Base-by-base conservation (phyloP, 1,284 basidiomycete genomes). In the Golubevia sp. region DNA sequence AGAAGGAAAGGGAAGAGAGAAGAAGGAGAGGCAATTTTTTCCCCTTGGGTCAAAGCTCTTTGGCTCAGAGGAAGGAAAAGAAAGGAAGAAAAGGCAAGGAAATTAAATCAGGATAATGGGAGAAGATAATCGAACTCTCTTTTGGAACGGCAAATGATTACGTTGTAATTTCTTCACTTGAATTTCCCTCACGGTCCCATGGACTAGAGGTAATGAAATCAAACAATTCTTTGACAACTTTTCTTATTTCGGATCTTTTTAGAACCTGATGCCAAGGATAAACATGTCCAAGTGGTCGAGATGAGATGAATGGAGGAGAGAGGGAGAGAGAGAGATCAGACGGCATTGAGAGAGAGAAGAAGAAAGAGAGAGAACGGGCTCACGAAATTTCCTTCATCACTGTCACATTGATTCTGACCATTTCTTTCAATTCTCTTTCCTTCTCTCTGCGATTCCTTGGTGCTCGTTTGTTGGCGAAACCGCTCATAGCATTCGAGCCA, bases 161-260 rank as follows among this genome's bases (percentile, higher is more conserved):
- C 61, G 56, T 56, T 26, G 63, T 76, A 66, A 80, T 82, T 81
- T 82, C 79, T 82, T 82, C 79, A 82, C 77, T 82, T 82, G 79
- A 82, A 55, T 63, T 58, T 63, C 61, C 63, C 64, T 60, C 26
- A 3, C 60, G 65, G 62, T 58, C 30, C 30, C 30, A 3, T 34
- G 30, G 30, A 34, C 11, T 34, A 3, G 30, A 34, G 49, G n/a
- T 25, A 61, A 68, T 76, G 79, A 79, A 82, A 82, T 64, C 52
- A 68, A 66, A 61, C 24, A 66, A 60, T 68, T 68, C 73, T 80
- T 82, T 82, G 78, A 82, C 79, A 74, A 79, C 23, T 74, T 34
- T 34, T 34, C 5, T 3, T 5, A 34, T 34, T 34, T 34, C 5
- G 30, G 76, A 78, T 74, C 76, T 78, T 78, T 78, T 76, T 76